These are phyloP conservation scores for Effrenium voratum DNA, from an alignment of 73 alveolate species.

Conservation along the genomic window DNA sequence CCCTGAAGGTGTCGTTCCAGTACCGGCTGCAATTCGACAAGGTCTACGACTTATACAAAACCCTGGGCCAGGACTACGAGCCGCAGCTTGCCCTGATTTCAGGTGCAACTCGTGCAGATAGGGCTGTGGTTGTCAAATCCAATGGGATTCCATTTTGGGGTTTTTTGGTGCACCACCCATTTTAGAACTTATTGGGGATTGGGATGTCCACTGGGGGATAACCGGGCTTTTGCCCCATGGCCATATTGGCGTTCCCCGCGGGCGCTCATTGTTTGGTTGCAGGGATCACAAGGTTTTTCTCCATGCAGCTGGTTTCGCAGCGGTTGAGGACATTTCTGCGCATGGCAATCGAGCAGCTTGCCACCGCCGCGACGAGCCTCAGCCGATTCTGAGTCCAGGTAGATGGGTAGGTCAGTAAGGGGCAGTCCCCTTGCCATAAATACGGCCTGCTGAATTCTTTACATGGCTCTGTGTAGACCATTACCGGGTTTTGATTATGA, in stretches of 20 bases:
- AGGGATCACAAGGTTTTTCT: too few species aligned
- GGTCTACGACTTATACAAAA: conserved; percentile 45
- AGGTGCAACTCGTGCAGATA: not conserved
- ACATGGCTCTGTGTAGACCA: not conserved
- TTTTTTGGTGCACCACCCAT: too few species aligned
- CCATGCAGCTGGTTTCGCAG: too few species aligned
- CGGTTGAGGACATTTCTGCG: conserved; percentile 61
- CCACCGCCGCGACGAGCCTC: conserved; percentile 80
- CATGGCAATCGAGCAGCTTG: conserved; percentile 88
- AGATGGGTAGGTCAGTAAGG: too few species aligned
- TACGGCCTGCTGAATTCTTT: too few species aligned
- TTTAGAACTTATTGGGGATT: too few species aligned
- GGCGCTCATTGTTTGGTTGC: too few species aligned
- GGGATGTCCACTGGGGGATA: too few species aligned
- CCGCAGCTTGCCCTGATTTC: not conserved
- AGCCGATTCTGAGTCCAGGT: too few species aligned
- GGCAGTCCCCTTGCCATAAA: too few species aligned
- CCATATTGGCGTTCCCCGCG: too few species aligned
- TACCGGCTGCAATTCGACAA: conserved; percentile 61
- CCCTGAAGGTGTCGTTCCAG: conserved; percentile 50
- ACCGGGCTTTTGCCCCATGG: too few species aligned
- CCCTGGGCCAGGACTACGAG: conserved; percentile 62
- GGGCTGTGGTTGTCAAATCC: not conserved
- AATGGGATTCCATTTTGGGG: not conserved
- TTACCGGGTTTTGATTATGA: not conserved